Percentiles rank a stretch among this genome's conserved stretches.
phyloP scores from a whole-genome alignment of 768 basidiomycete genomes.

The Auriscalpium orientale region DNA sequence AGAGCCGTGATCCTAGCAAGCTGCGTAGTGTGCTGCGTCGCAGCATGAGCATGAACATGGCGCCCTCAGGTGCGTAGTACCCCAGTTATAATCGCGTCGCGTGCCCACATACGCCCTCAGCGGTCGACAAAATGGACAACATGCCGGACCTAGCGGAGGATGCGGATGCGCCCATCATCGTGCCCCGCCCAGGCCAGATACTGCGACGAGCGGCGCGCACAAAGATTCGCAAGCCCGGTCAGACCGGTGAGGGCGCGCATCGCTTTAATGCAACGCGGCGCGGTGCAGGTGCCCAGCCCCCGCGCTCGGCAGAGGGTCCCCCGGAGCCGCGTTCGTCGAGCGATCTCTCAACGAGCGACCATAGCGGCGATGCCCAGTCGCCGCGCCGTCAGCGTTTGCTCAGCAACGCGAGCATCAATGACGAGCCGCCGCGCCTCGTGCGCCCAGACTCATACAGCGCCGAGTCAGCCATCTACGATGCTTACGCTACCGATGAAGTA shows the following conservation, averaged over 20 bases:
- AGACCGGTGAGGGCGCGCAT: conserved; percentile 76
- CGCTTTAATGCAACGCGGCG: conserved; percentile 53
- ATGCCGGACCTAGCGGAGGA: conserved; percentile 68
- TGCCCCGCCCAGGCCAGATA: conserved; percentile 82
- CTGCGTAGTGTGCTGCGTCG: conserved; percentile 74
- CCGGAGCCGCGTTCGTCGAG: conserved; percentile 48
- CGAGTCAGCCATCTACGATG: conserved; percentile 77
- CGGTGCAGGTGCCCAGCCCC: conserved; percentile 27
- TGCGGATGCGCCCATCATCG: conserved; percentile 85
- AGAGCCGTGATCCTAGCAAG: conserved; percentile 73
- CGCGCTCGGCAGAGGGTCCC: not conserved
- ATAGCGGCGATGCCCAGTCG: conserved; percentile 28
- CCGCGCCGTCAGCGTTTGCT: conserved; percentile 33
- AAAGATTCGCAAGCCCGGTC: conserved; percentile 83
- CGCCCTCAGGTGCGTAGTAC: conserved; percentile 69
- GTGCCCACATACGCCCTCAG: conserved; percentile 25
- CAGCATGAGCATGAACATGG: conserved; percentile 81
- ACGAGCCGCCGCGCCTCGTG: conserved; percentile 6
- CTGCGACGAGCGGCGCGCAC: conserved; percentile 89
- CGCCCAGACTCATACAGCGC: conserved; percentile 76
- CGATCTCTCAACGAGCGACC: conserved; percentile 48
- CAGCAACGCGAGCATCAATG: conserved; percentile 39
- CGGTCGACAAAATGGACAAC: conserved; percentile 60
- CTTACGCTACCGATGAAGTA: conserved; percentile 63
- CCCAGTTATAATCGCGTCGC: not conserved